Conservation (phyloP, 2,329 filamentous ascomycete genomes). For the Curvularia verruculosa region DNA sequence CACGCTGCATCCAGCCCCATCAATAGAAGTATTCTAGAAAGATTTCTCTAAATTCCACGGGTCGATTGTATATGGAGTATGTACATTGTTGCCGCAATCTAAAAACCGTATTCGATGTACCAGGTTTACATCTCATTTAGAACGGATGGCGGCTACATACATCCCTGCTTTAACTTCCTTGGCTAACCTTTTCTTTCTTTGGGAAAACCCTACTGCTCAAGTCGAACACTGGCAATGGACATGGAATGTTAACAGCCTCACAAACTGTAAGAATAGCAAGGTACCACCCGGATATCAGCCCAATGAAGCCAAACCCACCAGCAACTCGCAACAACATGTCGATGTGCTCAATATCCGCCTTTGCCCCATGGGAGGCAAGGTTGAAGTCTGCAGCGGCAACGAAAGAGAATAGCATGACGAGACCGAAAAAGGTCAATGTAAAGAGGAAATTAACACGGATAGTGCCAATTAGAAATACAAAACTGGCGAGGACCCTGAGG, state of each 20-base stretch:
- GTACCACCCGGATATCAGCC: constrained; percentile 26
- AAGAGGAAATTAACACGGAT: constrained; percentile 30
- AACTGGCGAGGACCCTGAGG: constrained; percentile 24
- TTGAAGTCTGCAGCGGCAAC: constrained; percentile 27
- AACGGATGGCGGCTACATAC: neutral
- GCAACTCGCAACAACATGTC: constrained; percentile 21
- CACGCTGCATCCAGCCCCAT: neutral
- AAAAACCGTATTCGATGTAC: neutral
- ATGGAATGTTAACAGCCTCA: constrained; percentile 28
- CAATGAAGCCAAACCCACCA: constrained; percentile 25
- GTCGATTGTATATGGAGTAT: neutral
- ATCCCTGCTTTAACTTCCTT: neutral
- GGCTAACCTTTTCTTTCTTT: constrained; percentile 5
- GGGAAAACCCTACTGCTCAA: constrained; percentile 28
- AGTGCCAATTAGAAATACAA: constrained; percentile 26
- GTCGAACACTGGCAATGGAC: constrained; percentile 27
- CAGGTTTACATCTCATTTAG: neutral
- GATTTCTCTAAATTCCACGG: neutral
- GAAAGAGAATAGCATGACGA: constrained; percentile 28
- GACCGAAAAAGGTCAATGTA: constrained; percentile 23
- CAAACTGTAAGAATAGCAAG: constrained; percentile 28
- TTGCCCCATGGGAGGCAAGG: constrained; percentile 16
- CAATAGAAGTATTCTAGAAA: neutral
- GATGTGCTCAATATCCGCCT: constrained; percentile 24
- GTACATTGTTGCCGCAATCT: neutral